phyloP scores from a whole-genome alignment of 768 basidiomycete species.

The Leccinellum albellum region DNA sequence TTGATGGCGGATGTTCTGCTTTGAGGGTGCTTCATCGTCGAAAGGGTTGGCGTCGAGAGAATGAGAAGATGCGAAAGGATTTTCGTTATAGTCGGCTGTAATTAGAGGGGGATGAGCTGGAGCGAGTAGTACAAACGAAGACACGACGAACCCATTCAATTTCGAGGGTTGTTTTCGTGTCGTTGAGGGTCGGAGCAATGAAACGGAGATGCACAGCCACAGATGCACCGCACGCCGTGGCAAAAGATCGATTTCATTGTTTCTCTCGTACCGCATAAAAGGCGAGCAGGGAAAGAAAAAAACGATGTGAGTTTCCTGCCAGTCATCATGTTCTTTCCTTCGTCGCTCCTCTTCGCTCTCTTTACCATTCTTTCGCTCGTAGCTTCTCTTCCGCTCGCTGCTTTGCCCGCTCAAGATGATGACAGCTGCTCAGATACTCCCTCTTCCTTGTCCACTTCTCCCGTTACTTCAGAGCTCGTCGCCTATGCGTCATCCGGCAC shows the following conservation, averaged over 20 bases:
- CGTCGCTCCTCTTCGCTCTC: conserved; percentile 37
- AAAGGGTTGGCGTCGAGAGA: conserved; percentile 88
- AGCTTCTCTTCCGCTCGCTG: conserved; percentile 32
- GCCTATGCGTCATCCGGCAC: conserved; percentile 24
- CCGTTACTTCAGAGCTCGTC: not conserved
- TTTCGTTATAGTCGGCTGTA: conserved; percentile 44
- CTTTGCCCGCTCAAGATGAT: no score
- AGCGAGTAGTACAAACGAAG: not conserved
- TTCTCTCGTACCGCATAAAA: not conserved
- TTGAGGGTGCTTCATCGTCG: conserved; percentile 64
- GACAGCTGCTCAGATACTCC: not conserved
- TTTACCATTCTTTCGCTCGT: conserved; percentile 61
- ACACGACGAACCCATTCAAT: conserved; percentile 22
- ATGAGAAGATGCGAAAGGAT: conserved; percentile 82
- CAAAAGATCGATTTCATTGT: not conserved
- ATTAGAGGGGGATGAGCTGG: not conserved
- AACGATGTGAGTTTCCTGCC: not conserved
- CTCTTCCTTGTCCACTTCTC: not conserved
- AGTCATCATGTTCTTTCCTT: conserved; percentile 37
- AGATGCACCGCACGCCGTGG: not conserved
- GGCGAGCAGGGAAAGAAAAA: not conserved
- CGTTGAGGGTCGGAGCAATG: not conserved
- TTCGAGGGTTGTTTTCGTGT: conserved; percentile 3
- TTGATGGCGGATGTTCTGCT: conserved; percentile 46
- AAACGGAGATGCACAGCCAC: not conserved